Evolutionary conservation across 805 yeast genomes (phyloP).

Genomic region (Kregervanrija pseudodelftensis): DNA sequence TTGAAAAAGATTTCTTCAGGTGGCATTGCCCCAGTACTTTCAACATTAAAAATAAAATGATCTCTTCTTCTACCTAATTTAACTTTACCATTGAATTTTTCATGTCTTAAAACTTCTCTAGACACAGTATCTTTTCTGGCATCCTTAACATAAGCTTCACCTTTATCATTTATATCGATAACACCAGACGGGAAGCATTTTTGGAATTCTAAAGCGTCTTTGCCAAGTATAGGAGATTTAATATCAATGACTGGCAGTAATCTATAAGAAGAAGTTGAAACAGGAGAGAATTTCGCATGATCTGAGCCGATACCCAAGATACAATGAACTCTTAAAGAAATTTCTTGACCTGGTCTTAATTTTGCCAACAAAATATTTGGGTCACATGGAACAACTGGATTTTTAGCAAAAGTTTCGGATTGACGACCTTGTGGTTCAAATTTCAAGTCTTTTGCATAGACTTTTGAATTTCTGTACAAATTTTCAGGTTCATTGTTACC

Average conservation of each 20-base stretch:
- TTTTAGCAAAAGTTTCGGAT: conserved; percentile 55
- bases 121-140: conserved; percentile 95
- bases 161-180: conserved; percentile 59
- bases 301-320: conserved; percentile 82
- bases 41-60: conserved; percentile 91
- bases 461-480: conserved; percentile 74
- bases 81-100: conserved; percentile 82
- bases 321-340: conserved; percentile 83
- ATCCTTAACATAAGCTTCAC: conserved; percentile 76
- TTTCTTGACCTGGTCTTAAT: conserved; percentile 95
- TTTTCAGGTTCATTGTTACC: conserved; percentile 76
- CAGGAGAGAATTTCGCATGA: conserved; percentile 97
- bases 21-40: conserved; percentile 93
- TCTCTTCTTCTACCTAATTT: conserved; percentile 86
- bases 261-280: conserved; percentile 92
- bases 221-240: conserved; percentile 64
- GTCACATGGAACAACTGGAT: conserved; percentile 70
- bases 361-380: conserved; percentile 89
- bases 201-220: conserved; percentile 70
- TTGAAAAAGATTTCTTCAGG: conserved; percentile 95
- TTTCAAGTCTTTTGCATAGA: conserved; percentile 83
- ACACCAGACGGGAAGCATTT: conserved; percentile 93
- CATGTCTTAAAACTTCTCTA: conserved; percentile 91
- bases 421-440: conserved; percentile 93
- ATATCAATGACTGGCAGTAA: conserved; percentile 84